Evolutionary conservation across 345 rosid species (phyloP).

Genomic region (Boechera divaricarpa): DNA sequence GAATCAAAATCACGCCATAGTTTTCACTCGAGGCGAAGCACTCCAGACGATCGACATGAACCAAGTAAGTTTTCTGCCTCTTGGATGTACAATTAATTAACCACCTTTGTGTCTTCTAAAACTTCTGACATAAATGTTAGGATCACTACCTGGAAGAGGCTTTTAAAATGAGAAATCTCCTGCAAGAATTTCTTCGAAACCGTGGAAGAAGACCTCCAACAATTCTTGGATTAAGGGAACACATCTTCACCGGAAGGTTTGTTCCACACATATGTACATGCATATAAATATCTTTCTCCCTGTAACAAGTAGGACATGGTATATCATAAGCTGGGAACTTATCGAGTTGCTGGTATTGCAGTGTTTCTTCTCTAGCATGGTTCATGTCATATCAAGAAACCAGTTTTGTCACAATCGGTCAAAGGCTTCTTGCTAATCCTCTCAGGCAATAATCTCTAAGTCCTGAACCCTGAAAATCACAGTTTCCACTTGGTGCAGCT

Average conservation of each 20-base stretch:
- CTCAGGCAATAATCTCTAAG: conserved; percentile 60
- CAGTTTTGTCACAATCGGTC: conserved; percentile 97
- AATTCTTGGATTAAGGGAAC: conserved; percentile 91
- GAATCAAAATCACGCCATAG: conserved; percentile 91
- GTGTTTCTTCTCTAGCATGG: conserved; percentile 97
- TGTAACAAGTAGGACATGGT: conserved; percentile 1
- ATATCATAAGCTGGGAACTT: conserved; percentile 14
- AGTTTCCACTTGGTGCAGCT: conserved; percentile 25
- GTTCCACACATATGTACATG: conserved; percentile 14
- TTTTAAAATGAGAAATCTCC: conserved; percentile 94
- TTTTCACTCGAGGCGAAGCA: conserved; percentile 97
- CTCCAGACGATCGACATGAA: conserved; percentile 98
- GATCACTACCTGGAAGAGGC: conserved; percentile 96
- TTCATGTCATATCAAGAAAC: conserved; percentile 99
- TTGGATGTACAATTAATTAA: conserved; percentile 19
- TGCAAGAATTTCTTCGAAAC: conserved; percentile 81
- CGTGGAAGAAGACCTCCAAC: conserved; percentile 82
- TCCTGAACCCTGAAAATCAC: conserved; percentile 1
- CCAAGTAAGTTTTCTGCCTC: conserved; percentile 60
- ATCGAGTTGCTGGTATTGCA: conserved; percentile 52
- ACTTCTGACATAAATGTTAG: conserved; percentile 50
- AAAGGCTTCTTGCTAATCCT: conserved; percentile 91
- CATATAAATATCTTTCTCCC: not conserved
- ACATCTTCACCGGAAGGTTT: conserved; percentile 96
- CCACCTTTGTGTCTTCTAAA: conserved; percentile 32